Evolutionary conservation across 129 eudicot genomes (phyloP).

Genomic region (Chrysanthemum seticuspe): DNA sequence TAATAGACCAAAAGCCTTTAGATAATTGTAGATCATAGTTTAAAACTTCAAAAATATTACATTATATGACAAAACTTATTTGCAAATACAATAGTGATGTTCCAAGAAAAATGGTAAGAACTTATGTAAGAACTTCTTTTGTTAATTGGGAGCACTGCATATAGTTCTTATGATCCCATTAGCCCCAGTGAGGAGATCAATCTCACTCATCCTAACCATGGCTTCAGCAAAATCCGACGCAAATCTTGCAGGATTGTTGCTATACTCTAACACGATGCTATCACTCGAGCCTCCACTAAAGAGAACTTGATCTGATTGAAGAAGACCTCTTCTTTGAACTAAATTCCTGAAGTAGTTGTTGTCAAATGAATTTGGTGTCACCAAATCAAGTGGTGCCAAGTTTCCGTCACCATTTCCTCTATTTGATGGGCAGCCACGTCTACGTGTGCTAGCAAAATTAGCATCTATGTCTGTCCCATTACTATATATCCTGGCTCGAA

Average conservation of each 20-base stretch:
- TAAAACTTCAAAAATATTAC: neutral
- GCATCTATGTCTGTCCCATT: conserved; percentile 55
- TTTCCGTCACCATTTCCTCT: conserved; percentile 41
- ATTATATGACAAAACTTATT: neutral
- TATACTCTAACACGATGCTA: conserved; percentile 38
- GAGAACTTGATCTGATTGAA: conserved; percentile 74
- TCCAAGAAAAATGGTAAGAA: neutral
- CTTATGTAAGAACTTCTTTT: neutral
- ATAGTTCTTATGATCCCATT: conserved; percentile 54
- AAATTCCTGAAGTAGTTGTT: conserved; percentile 52
- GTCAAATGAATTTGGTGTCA: conserved; percentile 50
- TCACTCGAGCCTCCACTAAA: conserved; percentile 61
- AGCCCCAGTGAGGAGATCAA: conserved; percentile 57
- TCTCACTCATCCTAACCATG: conserved; percentile 70
- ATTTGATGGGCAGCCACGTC: conserved; percentile 37
- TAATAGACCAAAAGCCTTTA: too few relatives aligned
- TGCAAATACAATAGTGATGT: neutral
- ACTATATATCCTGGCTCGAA: conserved; percentile 52
- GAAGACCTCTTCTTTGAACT: conserved; percentile 53
- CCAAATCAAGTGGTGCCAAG: conserved; percentile 53
- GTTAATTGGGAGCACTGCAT: conserved; percentile 32
- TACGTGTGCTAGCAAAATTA: conserved; percentile 40
- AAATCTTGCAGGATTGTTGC: conserved; percentile 36
- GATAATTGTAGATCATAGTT: too few relatives aligned
- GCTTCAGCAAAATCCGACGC: conserved; percentile 56